A percentile compares a stretch with the other conserved stretches of the same genome.
Evolutionary conservation across 192 early-diverging fungal genomes (phyloP).

Genomic region (Funneliformis mosseae): DNA sequence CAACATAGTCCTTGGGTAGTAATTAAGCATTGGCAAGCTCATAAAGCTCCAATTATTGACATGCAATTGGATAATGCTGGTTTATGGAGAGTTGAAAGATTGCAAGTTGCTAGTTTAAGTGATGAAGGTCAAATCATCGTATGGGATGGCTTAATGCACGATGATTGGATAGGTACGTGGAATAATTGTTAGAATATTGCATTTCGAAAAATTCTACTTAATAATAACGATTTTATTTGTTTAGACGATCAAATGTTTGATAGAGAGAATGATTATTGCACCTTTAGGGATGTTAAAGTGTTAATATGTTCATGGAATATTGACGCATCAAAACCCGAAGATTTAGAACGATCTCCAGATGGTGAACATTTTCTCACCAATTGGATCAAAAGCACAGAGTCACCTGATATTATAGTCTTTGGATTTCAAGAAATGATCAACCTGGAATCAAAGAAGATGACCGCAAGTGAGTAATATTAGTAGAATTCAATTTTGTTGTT

Average conservation of each 20-base stretch:
- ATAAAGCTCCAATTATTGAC: slow-evolving; percentile 51
- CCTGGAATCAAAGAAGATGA: slow-evolving; percentile 79
- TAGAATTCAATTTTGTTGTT: not conserved
- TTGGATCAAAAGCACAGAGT: slow-evolving; percentile 52
- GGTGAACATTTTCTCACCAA: slow-evolving; percentile 48
- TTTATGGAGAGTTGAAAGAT: slow-evolving; percentile 44
- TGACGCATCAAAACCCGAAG: slow-evolving; percentile 85
- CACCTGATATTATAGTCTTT: slow-evolving; percentile 78
- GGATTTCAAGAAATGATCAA: slow-evolving; percentile 90
- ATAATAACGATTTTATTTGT: not conserved
- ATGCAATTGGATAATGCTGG: slow-evolving; percentile 60
- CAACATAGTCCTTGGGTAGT: slow-evolving; percentile 45
- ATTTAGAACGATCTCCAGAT: slow-evolving; percentile 62
- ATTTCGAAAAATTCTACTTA: not conserved
- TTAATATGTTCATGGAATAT: slow-evolving; percentile 94
- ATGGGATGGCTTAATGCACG: slow-evolving; percentile 77
- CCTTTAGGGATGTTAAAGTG: slow-evolving; percentile 65
- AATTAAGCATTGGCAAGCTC: slow-evolving; percentile 71
- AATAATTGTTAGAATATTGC: not conserved
- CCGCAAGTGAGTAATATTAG: slow-evolving; percentile 59
- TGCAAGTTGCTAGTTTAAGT: slow-evolving; percentile 63
- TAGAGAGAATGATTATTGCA: slow-evolving; percentile 63
- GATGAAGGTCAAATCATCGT: slow-evolving; percentile 66
- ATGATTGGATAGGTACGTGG: slow-evolving; percentile 62
- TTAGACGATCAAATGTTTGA: slow-evolving; percentile 62